Base-by-base conservation (phyloP, 2,329 filamentous ascomycete species). In the Cladosporium sp. region DNA sequence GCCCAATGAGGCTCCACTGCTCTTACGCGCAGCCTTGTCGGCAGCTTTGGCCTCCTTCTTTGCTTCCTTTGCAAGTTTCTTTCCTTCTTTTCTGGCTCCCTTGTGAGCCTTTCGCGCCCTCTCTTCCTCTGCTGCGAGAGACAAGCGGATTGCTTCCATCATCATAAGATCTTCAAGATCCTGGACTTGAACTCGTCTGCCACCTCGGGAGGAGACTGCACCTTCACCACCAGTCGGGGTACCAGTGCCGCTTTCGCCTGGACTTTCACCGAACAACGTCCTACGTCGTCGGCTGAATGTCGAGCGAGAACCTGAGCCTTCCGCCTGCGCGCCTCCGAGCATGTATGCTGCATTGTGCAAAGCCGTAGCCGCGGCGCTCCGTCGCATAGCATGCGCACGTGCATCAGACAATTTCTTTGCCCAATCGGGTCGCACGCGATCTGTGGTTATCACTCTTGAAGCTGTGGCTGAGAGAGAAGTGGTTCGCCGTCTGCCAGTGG, bases 131-230 rank as follows among this genome's bases (percentile, higher is more conserved):
- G 92, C 90, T 0, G 91, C 93, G n/a, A 99, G 82, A 58, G 93
- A 97, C 34, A 97, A 79, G 47, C 95, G 86, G 58, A 99, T 96
- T 0, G 95, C 95, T 77, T 99, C 95, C 84, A 95, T 92, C 83
- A 98, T 93, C 95, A 99, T 99, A 83, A 99, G 91, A 59, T 97
- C 94, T 76, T 99, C 95, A 0, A 98, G 84, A 71, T 98, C 93
- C 26, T 96, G 92, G 75, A 96, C 87, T 34, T 92, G 85, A 65
- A 79, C 86, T 68, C 87, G 81, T 67, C 88, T 59, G 24, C 38
- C 38, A 12, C 57, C 57, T 38, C 57, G 36, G n/a, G 57, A 32
- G 24, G 57, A 44, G n/a, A 24, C 24, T 24, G 38, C 11, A 59
- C 77, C 75, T 49, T 66, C 65, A 14, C 66, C 71, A 36, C 79